A percentile compares a stretch with the other conserved stretches of the same genome.
These are phyloP conservation scores for Auricularia cornea DNA, from an alignment of 768 basidiomycete genomes.

Conservation along the genomic window DNA sequence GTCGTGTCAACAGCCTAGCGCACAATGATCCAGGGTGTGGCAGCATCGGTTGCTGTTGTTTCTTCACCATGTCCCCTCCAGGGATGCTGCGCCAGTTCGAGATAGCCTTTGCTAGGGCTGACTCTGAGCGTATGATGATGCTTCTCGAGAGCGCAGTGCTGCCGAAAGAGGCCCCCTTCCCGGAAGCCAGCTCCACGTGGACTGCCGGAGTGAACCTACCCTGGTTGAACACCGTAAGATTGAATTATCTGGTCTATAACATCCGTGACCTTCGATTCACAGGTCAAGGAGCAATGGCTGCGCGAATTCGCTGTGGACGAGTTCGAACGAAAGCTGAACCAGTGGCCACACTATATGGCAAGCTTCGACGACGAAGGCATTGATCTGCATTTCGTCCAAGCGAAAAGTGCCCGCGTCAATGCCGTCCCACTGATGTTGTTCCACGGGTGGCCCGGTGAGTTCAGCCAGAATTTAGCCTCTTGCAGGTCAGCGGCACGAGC, in stretches of 20 bases:
- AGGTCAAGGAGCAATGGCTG: background rate
- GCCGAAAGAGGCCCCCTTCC: background rate
- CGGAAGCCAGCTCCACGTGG: background rate
- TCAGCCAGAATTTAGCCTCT: no score
- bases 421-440: conserved; percentile 9
- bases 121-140: background rate
- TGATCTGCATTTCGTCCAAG: conserved; percentile 11
- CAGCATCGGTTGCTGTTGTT: no score
- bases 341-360: conserved; percentile 6
- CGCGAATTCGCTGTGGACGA: background rate
- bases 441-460: conserved; percentile 12
- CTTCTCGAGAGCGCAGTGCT: background rate
- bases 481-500: no score
- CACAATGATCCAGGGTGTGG: no score
- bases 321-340: conserved; percentile 3
- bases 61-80: no score
- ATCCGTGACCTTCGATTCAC: background rate
- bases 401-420: conserved; percentile 2
- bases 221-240: background rate
- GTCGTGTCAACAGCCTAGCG: no score
- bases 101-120: background rate
- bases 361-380: conserved; percentile 5
- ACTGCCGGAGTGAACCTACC: background rate
- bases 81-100: background rate
- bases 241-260: background rate